Evolutionary conservation across 2,329 filamentous ascomycete genomes (phyloP), one percentile per base, ranked within the genome.

Genomic region (Stachybotrys echinatus): DNA sequence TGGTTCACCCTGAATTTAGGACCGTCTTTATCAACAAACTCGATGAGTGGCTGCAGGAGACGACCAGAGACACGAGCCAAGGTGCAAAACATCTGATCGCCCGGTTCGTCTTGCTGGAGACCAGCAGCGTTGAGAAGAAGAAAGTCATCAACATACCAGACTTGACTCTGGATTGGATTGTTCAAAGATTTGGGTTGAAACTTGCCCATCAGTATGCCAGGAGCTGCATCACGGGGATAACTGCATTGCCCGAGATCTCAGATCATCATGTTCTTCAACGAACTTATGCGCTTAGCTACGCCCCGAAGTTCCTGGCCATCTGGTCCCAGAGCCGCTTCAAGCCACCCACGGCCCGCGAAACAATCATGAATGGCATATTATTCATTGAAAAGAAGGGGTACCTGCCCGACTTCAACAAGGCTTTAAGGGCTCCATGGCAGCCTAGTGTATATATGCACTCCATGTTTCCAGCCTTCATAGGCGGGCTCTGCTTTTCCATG

Each of bases 241-340:
- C 62, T 12, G 57, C 58, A 1, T 57, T 70, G 39, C 55, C 58
- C 0, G 42, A 47, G 10, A 38, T 49, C 2, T 38, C 45, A 2
- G 46, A 23, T 5, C 42, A 52, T 2, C 45, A 53, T 3, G 27
- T 31, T 2, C 47, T 56, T 5, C 48, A 53, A 6, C 58, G 57
- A 12, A 52, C 65, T 4, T 68, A 63, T 48, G 59, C 63, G 3
- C 63, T 70, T 50, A 64, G 62, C 48, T 70, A 70, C 42, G 61
- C 64, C 18, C 70, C 70, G 3, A 72, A 72, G 47, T 53, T 72
- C 21, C 69, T 65, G 6, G 59, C 62, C 17, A 56, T 66, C 21
- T 72, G 70, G 70, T 68, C 67, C 2, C 59, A 67, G 44, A 54
- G 52, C 23, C 48, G 46, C 23, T 56, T 56, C 20, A 50, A 48